phyloP scores from a whole-genome alignment of 2,329 filamentous ascomycete genomes.

The Cercospora sp. region DNA sequence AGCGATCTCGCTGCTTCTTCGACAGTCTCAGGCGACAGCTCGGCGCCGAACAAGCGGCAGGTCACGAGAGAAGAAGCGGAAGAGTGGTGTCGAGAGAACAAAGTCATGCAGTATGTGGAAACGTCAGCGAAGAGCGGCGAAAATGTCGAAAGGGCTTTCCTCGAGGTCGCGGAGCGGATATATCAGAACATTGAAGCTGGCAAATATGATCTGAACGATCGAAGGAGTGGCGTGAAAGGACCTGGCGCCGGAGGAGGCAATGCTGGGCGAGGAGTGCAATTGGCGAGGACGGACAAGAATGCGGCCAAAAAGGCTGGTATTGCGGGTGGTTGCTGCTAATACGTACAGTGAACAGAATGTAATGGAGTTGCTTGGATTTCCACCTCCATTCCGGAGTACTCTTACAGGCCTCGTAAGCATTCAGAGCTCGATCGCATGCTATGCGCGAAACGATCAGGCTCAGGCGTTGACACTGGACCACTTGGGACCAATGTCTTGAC shows the following conservation, averaged over 20 bases:
- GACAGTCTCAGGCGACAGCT: constrained; percentile 38
- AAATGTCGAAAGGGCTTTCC: constrained; percentile 88
- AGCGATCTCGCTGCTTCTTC: constrained; percentile 67
- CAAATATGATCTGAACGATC: constrained; percentile 90
- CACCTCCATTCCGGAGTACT: too few species aligned
- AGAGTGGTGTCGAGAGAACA: constrained; percentile 83
- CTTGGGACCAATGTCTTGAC: too few species aligned
- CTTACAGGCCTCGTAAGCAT: too few species aligned
- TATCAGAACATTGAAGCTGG: constrained; percentile 96
- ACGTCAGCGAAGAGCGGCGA: constrained; percentile 95
- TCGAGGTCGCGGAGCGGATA: constrained; percentile 91
- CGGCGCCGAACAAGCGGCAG: constrained; percentile 65
- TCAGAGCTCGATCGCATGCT: too few species aligned
- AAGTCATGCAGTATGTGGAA: constrained; percentile 90
- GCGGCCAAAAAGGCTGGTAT: constrained; percentile 36
- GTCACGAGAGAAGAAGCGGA: constrained; percentile 82
- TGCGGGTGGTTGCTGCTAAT: constrained; percentile 32
- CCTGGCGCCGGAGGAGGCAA: constrained; percentile 54
- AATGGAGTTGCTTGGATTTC: constrained; percentile 2
- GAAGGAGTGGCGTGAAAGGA: constrained; percentile 84
- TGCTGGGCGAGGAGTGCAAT: constrained; percentile 45
- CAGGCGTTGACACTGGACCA: too few species aligned
- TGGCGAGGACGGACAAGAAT: constrained; percentile 45
- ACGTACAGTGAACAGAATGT: constrained; percentile 1
- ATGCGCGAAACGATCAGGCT: too few species aligned